Percentiles rank a stretch among this genome's conserved stretches.
Evolutionary conservation across 1,284 basidiomycete genomes (phyloP).

Genomic region (Erythrobasidium hasegawianum): DNA sequence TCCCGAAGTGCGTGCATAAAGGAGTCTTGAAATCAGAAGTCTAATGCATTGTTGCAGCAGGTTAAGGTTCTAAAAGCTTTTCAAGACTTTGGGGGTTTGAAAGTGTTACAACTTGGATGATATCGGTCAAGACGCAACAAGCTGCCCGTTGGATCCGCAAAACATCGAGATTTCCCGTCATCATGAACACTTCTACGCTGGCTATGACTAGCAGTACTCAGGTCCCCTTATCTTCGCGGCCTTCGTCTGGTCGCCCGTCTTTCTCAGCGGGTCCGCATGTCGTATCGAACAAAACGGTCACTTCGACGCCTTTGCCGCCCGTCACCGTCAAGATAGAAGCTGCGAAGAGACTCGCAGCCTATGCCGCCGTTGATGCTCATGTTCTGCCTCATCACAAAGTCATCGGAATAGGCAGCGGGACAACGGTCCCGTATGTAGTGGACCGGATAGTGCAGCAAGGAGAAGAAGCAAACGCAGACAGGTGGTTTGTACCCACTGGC

Average conservation of each 20-base stretch:
- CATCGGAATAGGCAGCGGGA: conserved; percentile 83
- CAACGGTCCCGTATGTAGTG: conserved; percentile 96
- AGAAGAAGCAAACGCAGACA: conserved; percentile 63
- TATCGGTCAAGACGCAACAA: no score
- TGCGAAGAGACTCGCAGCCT: conserved; percentile 87
- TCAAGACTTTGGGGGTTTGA: no score
- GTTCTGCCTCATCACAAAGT: conserved; percentile 79
- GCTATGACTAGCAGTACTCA: no score
- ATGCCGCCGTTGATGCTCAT: conserved; percentile 88
- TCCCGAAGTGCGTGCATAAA: no score
- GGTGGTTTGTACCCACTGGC: conserved; percentile 88
- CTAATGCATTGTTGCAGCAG: no score
- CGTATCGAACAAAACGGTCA: conserved; percentile 19
- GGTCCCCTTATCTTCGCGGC: not conserved
- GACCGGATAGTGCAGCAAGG: conserved; percentile 90
- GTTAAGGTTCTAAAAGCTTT: no score
- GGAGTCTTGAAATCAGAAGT: no score
- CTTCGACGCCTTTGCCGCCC: conserved; percentile 27
- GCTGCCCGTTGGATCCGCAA: no score
- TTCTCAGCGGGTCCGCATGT: conserved; percentile 22
- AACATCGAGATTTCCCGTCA: not conserved
- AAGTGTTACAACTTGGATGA: no score
- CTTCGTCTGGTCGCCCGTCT: conserved; percentile 7
- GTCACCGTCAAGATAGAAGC: conserved; percentile 44
- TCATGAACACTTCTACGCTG: not conserved